phyloP scores from a whole-genome alignment of 352 stramenopile genomes.

The Phytophthora melonis region DNA sequence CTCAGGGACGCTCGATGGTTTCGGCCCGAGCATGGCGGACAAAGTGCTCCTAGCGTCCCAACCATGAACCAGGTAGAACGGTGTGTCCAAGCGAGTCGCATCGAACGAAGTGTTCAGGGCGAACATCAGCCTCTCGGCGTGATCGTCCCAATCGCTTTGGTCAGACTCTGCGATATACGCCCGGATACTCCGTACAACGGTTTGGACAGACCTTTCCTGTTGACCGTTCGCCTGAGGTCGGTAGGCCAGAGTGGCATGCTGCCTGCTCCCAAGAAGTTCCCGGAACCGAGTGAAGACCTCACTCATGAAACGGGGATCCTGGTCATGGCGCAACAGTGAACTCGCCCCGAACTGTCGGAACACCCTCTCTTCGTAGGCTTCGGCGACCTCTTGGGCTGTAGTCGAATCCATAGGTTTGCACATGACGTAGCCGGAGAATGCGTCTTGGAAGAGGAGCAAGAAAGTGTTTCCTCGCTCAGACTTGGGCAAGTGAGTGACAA shows the following conservation, averaged over 20 bases:
- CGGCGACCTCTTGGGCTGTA: constrained; percentile 20
- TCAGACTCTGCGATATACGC: constrained; percentile 26
- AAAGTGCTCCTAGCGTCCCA: constrained; percentile 24
- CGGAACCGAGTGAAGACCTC: constrained; percentile 34
- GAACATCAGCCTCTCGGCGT: constrained; percentile 34
- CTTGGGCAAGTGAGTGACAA: constrained; percentile 9
- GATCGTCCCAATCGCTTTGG: constrained; percentile 44
- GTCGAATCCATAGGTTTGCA: constrained; percentile 22
- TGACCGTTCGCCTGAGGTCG: constrained; percentile 45
- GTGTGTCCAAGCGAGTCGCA: constrained; percentile 5
- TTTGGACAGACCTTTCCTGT: constrained; percentile 41
- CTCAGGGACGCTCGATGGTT: background rate
- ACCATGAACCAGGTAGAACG: constrained; percentile 27
- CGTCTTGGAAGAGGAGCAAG: constrained; percentile 10
- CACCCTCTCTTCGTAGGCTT: constrained; percentile 35
- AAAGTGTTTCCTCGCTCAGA: background rate
- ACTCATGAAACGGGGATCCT: constrained; percentile 39
- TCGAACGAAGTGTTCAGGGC: constrained; percentile 28
- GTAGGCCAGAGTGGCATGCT: constrained; percentile 42
- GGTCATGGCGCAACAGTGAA: constrained; percentile 29
- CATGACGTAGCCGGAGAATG: constrained; percentile 24
- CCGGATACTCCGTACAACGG: constrained; percentile 27
- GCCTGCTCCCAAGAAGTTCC: constrained; percentile 23
- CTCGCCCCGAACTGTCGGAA: constrained; percentile 37
- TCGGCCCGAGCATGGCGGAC: background rate